Evolutionary conservation across 2,329 filamentous ascomycete species (phyloP), one percentile per base, ranked within the genome.

Genomic region (Beauveria sp.): DNA sequence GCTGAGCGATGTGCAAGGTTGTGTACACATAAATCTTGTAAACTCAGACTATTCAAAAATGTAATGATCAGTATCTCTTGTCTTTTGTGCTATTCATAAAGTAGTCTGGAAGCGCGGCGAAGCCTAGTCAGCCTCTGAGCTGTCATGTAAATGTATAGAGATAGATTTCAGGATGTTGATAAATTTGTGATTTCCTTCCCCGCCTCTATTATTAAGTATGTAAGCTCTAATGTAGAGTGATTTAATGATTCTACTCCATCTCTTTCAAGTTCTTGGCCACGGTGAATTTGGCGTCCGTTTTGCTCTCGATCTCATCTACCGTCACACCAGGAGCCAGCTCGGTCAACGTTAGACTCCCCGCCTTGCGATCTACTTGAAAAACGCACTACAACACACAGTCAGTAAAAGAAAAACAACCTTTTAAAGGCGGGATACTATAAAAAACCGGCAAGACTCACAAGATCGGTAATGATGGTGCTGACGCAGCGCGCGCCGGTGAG

Each of bases 381-480:
- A 92, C 89, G 64, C 87, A 88, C 82, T 86, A 62, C 12, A 34
- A 14, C 20, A 34, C 31, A 34, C 31, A 34, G 31, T 34, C 3
- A 34, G 31, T 12, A 12, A 34, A n/a, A 34, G 22, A 5, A 4
- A 38, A 42, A 3, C 3, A 46, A 9, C 8, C 7, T 20, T 10
- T 22, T 9, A 5, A 20, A 45, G n/a, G 42, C 7, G 16, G 8
- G 8, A 2, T 8, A 46, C 0, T 12, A 20, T 3, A 46, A 9
- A 43, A 45, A 20, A 22, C 6, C 3, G n/a, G 5, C 14, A 1
- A n/a, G 2, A 80, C 84, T 76, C 71, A 87, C 87, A 70, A 93
- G 72, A 66, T 95, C 87, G 0, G 87, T 90, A 62, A 89, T 88
- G 62, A 90, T 88, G 3, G 85, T 88, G 77, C 85, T 88, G 8